Percentiles rank a stretch among this genome's conserved stretches.
phyloP scores from a whole-genome alignment of 805 yeast genomes.

The Gaillardinia entomophila region DNA sequence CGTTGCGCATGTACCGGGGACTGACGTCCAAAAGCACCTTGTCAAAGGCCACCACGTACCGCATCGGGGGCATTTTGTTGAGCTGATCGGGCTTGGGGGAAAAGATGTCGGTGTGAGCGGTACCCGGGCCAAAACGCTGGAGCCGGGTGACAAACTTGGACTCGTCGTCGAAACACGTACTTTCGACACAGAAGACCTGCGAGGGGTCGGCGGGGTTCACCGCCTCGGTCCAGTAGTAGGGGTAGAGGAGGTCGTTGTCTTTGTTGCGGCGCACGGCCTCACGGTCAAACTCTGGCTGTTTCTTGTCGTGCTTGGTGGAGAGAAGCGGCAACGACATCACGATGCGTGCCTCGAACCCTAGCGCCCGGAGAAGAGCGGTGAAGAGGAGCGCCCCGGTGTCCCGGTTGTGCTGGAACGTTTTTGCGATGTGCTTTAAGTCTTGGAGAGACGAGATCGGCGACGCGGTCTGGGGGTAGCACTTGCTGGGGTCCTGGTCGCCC shows the following conservation, averaged over 20 bases:
- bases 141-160: slow-evolving; percentile 16
- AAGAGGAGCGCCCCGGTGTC: slow-evolving; percentile 30
- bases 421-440: slow-evolving; percentile 10
- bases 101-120: slow-evolving; percentile 9
- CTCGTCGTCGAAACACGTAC: slow-evolving; percentile 24
- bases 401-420: slow-evolving; percentile 22
- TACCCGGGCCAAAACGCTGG: slow-evolving; percentile 6
- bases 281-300: slow-evolving; percentile 20
- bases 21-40: slow-evolving; percentile 20
- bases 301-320: slow-evolving; percentile 5
- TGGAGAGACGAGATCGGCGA: slow-evolving; percentile 4
- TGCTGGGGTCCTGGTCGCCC: slow-evolving; percentile 6
- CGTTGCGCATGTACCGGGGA: slow-evolving; percentile 25
- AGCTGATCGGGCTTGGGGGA: slow-evolving; percentile 16
- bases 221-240: slow-evolving; percentile 33
- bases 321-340: slow-evolving; percentile 27
- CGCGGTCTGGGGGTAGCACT: slow-evolving; percentile 17
- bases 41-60: slow-evolving; percentile 19
- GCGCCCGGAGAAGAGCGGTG: slow-evolving; percentile 19
- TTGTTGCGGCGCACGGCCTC: slow-evolving; percentile 13
- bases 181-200: slow-evolving; percentile 22
- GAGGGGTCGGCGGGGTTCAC: slow-evolving; percentile 21
- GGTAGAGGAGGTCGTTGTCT: slow-evolving; percentile 28
- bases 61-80: slow-evolving; percentile 24
- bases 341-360: slow-evolving; percentile 25